Conservation (phyloP, 257 asterid species). For the Penstemon davidsonii region DNA sequence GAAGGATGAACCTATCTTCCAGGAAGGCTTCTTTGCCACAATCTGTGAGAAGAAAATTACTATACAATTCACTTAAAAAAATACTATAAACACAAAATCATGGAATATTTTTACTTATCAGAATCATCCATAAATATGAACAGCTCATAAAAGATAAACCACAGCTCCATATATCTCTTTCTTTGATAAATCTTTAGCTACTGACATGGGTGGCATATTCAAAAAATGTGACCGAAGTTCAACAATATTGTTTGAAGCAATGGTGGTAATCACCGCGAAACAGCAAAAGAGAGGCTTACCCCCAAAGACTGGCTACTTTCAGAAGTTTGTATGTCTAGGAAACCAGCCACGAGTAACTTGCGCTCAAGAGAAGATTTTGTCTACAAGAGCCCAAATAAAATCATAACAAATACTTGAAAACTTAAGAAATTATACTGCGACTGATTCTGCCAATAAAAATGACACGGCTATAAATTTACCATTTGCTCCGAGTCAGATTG, state of each 20-base stretch:
- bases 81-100: not conserved
- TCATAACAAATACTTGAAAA: slow-evolving; percentile 16
- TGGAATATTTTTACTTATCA: not conserved
- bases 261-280: not conserved
- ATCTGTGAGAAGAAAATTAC: not conserved
- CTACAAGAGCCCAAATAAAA: slow-evolving; percentile 42
- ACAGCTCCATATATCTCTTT: not conserved
- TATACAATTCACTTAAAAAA: not conserved
- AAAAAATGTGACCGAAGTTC: no score
- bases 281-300: slow-evolving; percentile 40
- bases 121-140: no score
- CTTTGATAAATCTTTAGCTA: not conserved
- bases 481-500: slow-evolving; percentile 35
- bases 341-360: slow-evolving; percentile 69
- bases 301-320: slow-evolving; percentile 46
- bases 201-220: no score
- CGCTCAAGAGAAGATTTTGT: slow-evolving; percentile 58
- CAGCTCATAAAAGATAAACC: not conserved
- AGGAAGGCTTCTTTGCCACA: slow-evolving; percentile 3
- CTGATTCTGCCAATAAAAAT: not conserved
- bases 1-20: slow-evolving; percentile 2
- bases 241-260: no score
- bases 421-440: not conserved
- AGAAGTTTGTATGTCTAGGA: slow-evolving; percentile 55
- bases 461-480: slow-evolving; percentile 33